Conservation (phyloP, 192 early-diverging fungal genomes). For the Backusella westeae region DNA sequence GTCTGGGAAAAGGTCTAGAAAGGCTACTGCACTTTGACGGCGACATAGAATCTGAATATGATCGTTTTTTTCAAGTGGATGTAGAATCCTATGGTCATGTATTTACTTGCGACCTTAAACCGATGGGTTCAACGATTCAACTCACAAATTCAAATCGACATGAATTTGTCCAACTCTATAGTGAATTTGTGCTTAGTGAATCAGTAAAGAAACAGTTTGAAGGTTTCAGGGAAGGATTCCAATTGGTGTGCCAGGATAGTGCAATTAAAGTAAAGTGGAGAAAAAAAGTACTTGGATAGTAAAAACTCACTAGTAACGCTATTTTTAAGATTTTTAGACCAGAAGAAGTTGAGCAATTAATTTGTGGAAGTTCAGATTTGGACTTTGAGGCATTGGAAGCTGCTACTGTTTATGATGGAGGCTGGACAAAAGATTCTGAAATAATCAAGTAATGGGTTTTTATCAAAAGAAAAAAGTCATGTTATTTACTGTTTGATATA, state of each 20-base stretch:
- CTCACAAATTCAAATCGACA: slow-evolving; percentile 73
- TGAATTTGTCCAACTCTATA: slow-evolving; percentile 81
- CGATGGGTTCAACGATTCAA: slow-evolving; percentile 57
- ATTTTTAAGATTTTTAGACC: slow-evolving; percentile 69
- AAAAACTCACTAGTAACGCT: not conserved
- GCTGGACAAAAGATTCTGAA: slow-evolving; percentile 60
- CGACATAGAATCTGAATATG: slow-evolving; percentile 71
- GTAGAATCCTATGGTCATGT: slow-evolving; percentile 64
- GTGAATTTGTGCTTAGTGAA: slow-evolving; percentile 74
- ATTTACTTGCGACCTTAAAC: slow-evolving; percentile 62
- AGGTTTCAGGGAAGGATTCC: slow-evolving; percentile 83
- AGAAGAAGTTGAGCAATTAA: slow-evolving; percentile 86
- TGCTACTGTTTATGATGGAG: slow-evolving; percentile 84
- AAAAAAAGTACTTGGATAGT: not conserved
- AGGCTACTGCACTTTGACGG: slow-evolving; percentile 68
- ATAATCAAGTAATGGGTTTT: slow-evolving; percentile 54
- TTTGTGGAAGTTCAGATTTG: slow-evolving; percentile 82
- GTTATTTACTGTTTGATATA: slow-evolving; percentile 13
- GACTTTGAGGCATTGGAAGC: slow-evolving; percentile 81
- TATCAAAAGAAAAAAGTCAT: not conserved
- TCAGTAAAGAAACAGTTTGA: slow-evolving; percentile 68
- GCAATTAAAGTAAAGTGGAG: slow-evolving; percentile 50
- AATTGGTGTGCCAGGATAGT: slow-evolving; percentile 63
- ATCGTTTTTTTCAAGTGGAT: slow-evolving; percentile 81
- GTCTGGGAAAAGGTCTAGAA: slow-evolving; percentile 72